Percentiles rank a stretch among this genome's conserved stretches.
Evolutionary conservation across 2,329 filamentous ascomycete species (phyloP).

Genomic region (Colletotrichum spaethianum): DNA sequence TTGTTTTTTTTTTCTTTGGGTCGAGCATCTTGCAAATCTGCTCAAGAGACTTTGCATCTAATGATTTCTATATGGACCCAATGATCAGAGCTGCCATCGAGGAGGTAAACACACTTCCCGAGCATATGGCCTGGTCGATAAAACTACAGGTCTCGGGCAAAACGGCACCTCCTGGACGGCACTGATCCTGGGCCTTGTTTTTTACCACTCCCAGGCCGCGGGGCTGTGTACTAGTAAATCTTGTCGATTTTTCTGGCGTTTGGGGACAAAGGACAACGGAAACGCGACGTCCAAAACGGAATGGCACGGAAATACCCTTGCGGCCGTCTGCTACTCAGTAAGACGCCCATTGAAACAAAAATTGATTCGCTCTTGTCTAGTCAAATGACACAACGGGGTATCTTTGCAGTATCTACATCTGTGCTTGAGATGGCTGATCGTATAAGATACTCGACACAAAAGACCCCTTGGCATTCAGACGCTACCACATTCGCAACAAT

Average conservation of each 20-base stretch:
- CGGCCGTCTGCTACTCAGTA: neutral
- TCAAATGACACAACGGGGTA: neutral
- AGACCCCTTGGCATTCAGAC: too few relatives aligned
- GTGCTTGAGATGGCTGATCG: neutral
- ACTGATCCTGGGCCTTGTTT: neutral
- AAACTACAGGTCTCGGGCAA: neutral
- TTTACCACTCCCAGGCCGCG: neutral
- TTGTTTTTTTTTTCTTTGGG: neutral
- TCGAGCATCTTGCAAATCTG: neutral
- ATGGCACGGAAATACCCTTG: slow-evolving; percentile 40
- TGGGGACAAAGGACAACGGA: neutral
- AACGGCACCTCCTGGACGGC: neutral
- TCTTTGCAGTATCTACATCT: neutral
- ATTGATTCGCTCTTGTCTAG: slow-evolving; percentile 10
- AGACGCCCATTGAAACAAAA: slow-evolving; percentile 25
- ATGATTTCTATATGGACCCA: neutral
- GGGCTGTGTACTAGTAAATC: slow-evolving; percentile 10
- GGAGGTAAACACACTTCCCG: neutral
- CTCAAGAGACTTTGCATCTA: neutral
- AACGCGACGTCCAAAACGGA: slow-evolving; percentile 11
- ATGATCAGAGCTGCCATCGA: neutral
- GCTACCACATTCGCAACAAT: neutral
- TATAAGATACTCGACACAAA: neutral
- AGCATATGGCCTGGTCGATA: neutral
- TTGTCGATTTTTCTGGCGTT: slow-evolving; percentile 25